phyloP scores from a whole-genome alignment of 495 filamentous ascomycete species.

The Penicillium odoratum region DNA sequence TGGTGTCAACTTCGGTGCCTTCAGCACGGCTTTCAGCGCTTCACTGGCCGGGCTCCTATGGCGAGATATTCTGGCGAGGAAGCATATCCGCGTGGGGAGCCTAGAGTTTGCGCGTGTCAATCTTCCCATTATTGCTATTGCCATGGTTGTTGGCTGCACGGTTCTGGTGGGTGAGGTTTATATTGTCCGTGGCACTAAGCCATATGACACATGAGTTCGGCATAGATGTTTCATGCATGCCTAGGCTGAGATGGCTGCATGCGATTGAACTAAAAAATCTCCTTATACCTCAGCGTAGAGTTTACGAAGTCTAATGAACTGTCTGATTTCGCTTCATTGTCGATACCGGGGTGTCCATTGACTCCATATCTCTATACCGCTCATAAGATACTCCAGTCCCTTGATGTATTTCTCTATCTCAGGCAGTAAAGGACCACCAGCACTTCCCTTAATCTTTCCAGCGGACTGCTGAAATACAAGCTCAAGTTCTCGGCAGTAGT shows the following conservation, averaged over 20 bases:
- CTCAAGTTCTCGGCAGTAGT: conserved; percentile 24
- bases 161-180: conserved; percentile 63
- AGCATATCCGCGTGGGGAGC: conserved; percentile 58
- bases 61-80: conserved; percentile 63
- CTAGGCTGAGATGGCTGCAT: neutral
- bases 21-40: conserved; percentile 65
- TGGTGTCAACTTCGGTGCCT: conserved; percentile 68
- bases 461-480: conserved; percentile 9
- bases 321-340: conserved; percentile 10
- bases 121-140: conserved; percentile 63
- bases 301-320: neutral
- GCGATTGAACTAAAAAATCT: neutral
- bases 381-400: conserved; percentile 24
- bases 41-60: conserved; percentile 66
- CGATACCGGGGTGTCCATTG: conserved; percentile 26
- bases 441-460: conserved; percentile 2
- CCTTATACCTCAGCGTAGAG: neutral
- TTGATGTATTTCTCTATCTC: conserved; percentile 22
- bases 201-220: conserved; percentile 19
- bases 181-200: conserved; percentile 37
- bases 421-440: neutral
- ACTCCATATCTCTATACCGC: conserved; percentile 24
- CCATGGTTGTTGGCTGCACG: conserved; percentile 61
- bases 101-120: conserved; percentile 64
- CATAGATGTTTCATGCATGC: neutral